Percentiles rank a stretch among this genome's conserved stretches.
Conservation (phyloP, 345 rosid species). For the Firmiana major region DNA sequence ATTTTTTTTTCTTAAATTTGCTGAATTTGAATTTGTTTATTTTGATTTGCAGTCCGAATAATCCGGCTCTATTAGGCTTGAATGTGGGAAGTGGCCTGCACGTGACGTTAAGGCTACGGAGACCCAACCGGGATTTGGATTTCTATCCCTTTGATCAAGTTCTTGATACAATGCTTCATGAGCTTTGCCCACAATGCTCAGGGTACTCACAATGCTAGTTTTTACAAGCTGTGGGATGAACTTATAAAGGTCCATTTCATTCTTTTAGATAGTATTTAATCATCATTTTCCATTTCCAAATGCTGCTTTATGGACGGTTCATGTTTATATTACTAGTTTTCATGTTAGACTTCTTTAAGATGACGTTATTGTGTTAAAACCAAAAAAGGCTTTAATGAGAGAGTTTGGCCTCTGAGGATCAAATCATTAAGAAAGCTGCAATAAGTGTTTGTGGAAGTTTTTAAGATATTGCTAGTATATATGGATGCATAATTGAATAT, state of each 20-base stretch:
- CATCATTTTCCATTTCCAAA: background rate
- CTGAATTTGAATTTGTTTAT: slow-evolving; percentile 18
- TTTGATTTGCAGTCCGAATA: slow-evolving; percentile 51
- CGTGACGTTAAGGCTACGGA: slow-evolving; percentile 77
- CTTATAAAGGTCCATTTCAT: slow-evolving; percentile 53
- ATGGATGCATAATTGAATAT: background rate
- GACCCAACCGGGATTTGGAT: slow-evolving; percentile 55
- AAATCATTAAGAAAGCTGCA: background rate
- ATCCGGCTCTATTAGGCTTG: slow-evolving; percentile 66
- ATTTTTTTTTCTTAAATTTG: slow-evolving; percentile 14
- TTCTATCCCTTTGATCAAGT: slow-evolving; percentile 67
- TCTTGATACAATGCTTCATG: slow-evolving; percentile 95
- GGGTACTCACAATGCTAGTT: slow-evolving; percentile 80
- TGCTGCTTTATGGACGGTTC: background rate
- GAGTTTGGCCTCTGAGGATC: background rate
- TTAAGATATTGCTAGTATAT: background rate
- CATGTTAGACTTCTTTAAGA: background rate
- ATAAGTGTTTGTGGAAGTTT: background rate
- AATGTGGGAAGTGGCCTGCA: slow-evolving; percentile 69
- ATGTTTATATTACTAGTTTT: background rate
- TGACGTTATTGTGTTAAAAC: background rate
- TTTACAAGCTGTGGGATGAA: slow-evolving; percentile 95
- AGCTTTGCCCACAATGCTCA: slow-evolving; percentile 83
- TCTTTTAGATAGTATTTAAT: background rate
- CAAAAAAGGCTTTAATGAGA: background rate